These are phyloP conservation scores for Ceratocystis eucalypticola DNA, from an alignment of 2,329 filamentous ascomycete species.

Conservation along the genomic window DNA sequence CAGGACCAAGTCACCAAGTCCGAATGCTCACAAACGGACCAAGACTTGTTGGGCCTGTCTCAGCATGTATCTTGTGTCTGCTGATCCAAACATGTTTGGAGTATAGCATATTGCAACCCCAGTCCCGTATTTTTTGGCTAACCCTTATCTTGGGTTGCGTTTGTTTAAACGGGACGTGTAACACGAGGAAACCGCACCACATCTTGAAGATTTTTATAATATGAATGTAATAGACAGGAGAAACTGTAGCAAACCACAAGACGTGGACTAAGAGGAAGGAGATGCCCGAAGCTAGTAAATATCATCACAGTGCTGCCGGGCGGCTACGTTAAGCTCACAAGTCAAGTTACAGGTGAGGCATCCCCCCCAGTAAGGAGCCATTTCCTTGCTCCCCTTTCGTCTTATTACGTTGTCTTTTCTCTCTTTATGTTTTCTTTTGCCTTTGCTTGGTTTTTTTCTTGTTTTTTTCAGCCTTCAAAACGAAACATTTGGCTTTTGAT, in stretches of 20 bases:
- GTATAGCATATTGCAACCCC: neutral
- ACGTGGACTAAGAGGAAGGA: neutral
- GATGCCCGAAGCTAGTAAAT: neutral
- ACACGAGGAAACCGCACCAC: neutral
- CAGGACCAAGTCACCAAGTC: no score
- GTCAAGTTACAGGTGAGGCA: neutral
- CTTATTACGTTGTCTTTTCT: constrained; percentile 7
- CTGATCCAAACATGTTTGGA: no score
- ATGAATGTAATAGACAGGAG: neutral
- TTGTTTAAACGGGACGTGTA: neutral
- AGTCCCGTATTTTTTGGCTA: neutral
- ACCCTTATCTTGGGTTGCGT: neutral
- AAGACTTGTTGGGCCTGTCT: no score
- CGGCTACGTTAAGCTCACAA: neutral
- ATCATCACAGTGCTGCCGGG: neutral
- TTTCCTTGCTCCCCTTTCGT: neutral
- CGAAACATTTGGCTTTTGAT: neutral
- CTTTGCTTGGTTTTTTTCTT: constrained; percentile 2
- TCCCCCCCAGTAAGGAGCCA: neutral
- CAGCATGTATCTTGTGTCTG: no score
- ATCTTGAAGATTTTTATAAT: neutral
- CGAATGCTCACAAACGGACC: no score
- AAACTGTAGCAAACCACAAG: neutral
- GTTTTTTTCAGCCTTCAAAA: neutral
- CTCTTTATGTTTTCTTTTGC: neutral